Evolutionary conservation across 345 rosid genomes (phyloP), one percentile per base, ranked within the genome.

Genomic region (Excoecaria agallocha): DNA sequence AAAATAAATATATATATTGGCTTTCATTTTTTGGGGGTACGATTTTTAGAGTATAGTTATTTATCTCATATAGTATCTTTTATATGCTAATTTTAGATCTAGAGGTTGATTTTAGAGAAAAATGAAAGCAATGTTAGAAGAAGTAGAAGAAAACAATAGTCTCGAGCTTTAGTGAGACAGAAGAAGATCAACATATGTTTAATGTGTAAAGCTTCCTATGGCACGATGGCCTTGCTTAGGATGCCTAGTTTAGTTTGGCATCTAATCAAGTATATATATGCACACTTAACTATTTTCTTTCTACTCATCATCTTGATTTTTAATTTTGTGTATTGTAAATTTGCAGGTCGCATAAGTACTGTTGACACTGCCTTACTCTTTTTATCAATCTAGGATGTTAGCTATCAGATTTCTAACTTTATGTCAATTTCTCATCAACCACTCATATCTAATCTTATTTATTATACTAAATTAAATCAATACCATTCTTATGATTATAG

Each of bases 181-280:
- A 80, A 25, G 84, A 83, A 62, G 56, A 86, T 2, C 75, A 75
- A 30, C 82, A 92, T 16, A 70, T 86, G 72, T 83, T 90, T 16
- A 76, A 79, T 58, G 74, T 95, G 74, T 93, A 89, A 79, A 90
- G 71, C 83, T 17, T 88, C 69, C 88, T 95, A 37, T 95, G 99
- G 99, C 99, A 95, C 49, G 99, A 98, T 43, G 99, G 99, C 72
- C 93, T 98, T 1, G 90, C 80, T 62, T 95, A 98, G 99, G 99
- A 95, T 78, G 99, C 99, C 55, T 95, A 98, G 99, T 95, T 95
- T 89, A 93, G 98, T 54, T 95, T 97, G 54, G 93, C 99, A 72
- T 95, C 99, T 66, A 95, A 95, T 84, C 99, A 94, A 77, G 98
- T 91, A 82, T 8, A 64, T 13, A 25, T 5, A 39, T 19, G 1